phyloP scores from a whole-genome alignment of 1,139 yeast species.

The Suhomyces chickasaworum region DNA sequence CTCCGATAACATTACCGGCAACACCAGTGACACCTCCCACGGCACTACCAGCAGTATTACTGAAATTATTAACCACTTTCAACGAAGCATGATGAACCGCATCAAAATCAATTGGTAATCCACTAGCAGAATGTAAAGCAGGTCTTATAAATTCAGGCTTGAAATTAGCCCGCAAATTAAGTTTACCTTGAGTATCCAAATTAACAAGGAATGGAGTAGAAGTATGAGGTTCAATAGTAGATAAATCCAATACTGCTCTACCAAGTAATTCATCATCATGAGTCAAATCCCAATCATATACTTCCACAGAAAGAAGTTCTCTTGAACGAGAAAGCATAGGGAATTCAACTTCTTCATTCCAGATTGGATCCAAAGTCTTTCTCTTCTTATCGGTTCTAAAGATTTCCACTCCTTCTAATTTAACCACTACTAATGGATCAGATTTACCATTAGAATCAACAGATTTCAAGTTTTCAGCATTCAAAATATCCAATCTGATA shows the following conservation, averaged over 20 bases:
- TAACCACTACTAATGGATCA: conserved; percentile 62
- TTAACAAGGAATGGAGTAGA: conserved; percentile 49
- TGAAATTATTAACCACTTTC: conserved; percentile 50
- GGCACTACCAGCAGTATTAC: conserved; percentile 35
- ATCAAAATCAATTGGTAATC: conserved; percentile 44
- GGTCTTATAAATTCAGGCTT: conserved; percentile 72
- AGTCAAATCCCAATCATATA: conserved; percentile 77
- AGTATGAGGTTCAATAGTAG: conserved; percentile 47
- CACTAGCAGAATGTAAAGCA: conserved; percentile 42
- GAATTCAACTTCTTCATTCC: conserved; percentile 64
- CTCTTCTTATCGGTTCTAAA: conserved; percentile 62
- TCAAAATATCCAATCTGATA: conserved; percentile 54
- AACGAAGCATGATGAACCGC: conserved; percentile 49
- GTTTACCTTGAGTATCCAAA: conserved; percentile 62
- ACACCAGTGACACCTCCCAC: conserved; percentile 46
- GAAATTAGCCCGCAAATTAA: conserved; percentile 56
- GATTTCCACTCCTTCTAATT: conserved; percentile 54
- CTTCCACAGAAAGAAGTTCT: conserved; percentile 48
- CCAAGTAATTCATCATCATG: conserved; percentile 68
- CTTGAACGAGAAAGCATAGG: conserved; percentile 66
- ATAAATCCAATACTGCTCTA: conserved; percentile 49
- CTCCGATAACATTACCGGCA: conserved; percentile 34
- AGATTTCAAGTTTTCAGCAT: conserved; percentile 54
- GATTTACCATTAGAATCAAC: conserved; percentile 75
- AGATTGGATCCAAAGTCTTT: conserved; percentile 66